Base-by-base conservation (phyloP, 2,329 filamentous ascomycete genomes). In the Escovopsis sp. region DNA sequence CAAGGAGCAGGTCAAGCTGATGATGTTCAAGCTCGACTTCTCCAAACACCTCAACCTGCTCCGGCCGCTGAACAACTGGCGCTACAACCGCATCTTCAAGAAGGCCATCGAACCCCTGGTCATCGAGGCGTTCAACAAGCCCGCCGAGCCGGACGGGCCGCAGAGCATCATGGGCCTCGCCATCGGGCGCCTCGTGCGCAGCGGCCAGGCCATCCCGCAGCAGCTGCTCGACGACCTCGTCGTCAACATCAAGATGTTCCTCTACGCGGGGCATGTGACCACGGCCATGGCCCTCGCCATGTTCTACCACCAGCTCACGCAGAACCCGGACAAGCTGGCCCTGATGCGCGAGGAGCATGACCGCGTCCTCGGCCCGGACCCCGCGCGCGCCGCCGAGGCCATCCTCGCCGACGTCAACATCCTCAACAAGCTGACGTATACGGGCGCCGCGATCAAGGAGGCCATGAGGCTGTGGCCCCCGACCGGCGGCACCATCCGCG, bases 401-500 rank as follows among this genome's bases (percentile, higher is more conserved):
- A 39, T 39, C 20, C 34, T 50, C 59, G 24, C 55, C 60, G 11
- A 68, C 25, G 62, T 70, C 5, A 53, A 63, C 29, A 58, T 68
- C 12, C 60, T 77, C 41, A 71, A 69, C 51, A 60, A 64, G 25
- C 61, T 77, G 13, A 60, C 63, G 1, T 76, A 73, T 51, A 73
- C 71, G 3, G 59, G 57, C 9, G 72, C 71, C 35, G 65, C 74
- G 15, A 65, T 74, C 46, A 72, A 74, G 48, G 74, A 79, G 54
- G 59, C 65, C 0, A 57, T 76, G 14, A 64, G 73, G 9, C 51
- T 76, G 30, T 72, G 68, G 47, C 71, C 71, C 11, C 64, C 72
- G 1, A 71, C 68, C 0, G 64, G 71, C 25, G 46, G 45, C 12
- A 64, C 62, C 15, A 51, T 44, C 29, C 46, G 47, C 14, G 61